A percentile compares a stretch with the other conserved stretches of the same genome.
phyloP scores from a whole-genome alignment of 805 yeast species.

The Lipomyces yamanashiensis region DNA sequence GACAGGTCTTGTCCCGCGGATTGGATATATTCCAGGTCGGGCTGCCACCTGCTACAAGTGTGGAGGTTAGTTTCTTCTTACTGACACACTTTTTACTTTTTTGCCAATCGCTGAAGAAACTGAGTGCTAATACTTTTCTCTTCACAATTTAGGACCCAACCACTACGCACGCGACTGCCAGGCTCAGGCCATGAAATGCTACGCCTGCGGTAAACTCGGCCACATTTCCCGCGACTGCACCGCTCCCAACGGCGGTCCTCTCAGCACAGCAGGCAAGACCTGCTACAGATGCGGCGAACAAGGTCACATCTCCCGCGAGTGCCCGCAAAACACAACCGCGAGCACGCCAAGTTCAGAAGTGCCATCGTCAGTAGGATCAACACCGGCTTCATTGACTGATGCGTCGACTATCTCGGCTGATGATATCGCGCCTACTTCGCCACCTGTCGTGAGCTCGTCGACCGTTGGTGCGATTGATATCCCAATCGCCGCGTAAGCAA shows the following conservation, averaged over 20 bases:
- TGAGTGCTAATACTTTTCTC: slow-evolving; percentile 47
- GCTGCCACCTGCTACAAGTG: slow-evolving; percentile 78
- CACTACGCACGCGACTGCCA: slow-evolving; percentile 92
- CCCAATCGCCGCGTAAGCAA: slow-evolving; percentile 1
- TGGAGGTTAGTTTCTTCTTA: slow-evolving; percentile 49
- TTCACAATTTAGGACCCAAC: slow-evolving; percentile 59
- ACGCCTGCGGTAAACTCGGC: slow-evolving; percentile 86
- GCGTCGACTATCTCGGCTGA: slow-evolving; percentile 32
- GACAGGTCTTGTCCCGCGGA: slow-evolving; percentile 31
- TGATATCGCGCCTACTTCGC: slow-evolving; percentile 27
- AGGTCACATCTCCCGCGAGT: slow-evolving; percentile 64
- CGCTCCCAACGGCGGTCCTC: slow-evolving; percentile 39
- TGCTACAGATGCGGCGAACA: slow-evolving; percentile 72
- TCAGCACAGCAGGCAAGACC: slow-evolving; percentile 51
- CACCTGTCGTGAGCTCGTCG: slow-evolving; percentile 28
- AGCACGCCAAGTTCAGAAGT: slow-evolving; percentile 24
- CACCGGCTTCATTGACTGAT: slow-evolving; percentile 32
- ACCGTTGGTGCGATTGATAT: slow-evolving; percentile 17
- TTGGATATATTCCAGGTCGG: slow-evolving; percentile 24
- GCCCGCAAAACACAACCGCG: slow-evolving; percentile 29
- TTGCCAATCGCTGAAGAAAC: neutral
- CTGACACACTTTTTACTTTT: neutral
- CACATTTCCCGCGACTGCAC: slow-evolving; percentile 56
- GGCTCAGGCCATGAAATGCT: slow-evolving; percentile 72
- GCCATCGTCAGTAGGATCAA: slow-evolving; percentile 21